Evolutionary conservation across 345 rosid species (phyloP), one percentile per base, ranked within the genome.

Genomic region (Moricandia moricandioides): DNA sequence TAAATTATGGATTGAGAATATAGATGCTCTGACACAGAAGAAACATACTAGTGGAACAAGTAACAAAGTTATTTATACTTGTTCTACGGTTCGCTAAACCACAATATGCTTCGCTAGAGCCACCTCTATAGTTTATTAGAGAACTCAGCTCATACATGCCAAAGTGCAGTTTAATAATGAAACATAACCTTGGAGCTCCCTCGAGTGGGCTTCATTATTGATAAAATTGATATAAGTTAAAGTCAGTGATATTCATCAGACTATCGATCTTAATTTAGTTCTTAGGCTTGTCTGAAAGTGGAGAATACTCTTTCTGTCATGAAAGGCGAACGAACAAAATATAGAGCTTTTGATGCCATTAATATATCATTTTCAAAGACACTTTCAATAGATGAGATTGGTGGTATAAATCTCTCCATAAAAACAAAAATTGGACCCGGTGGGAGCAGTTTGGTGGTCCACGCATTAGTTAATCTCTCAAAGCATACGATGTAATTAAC

Each of bases 371-470:
- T 55, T 54, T 55, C 59, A 55, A 55, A 55, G 4, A 55, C 7
- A 9, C n/a, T 10, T 7, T 55, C 30, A 8, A 11, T 0, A 24
- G n/a, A 55, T 4, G 14, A 24, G 7, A 55, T 24, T 5, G n/a
- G 14, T 55, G 30, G 31, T 11, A 55, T 11, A 24, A 55, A 11
- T 24, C 31, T 54, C 31, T 24, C 12, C n/a, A 54, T 17, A 55
- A 24, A 24, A 24, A 55, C 8, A 24, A 5, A 55, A 55, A 24
- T 13, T 11, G 24, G 24, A 21, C 24, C 24, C 2, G 31, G 8
- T 55, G 35, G 26, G 39, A 24, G 26, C 58, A 69, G 47, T 45
- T 60, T 61, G 18, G 60, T 71, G 27, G 76, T 62, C 39, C 30
- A 62, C 18, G 6, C 69, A 16, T 72, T 27, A 35, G 29, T 52